Base-by-base conservation (phyloP, 805 yeast genomes). In the Cyberlindnera suaveolens region DNA sequence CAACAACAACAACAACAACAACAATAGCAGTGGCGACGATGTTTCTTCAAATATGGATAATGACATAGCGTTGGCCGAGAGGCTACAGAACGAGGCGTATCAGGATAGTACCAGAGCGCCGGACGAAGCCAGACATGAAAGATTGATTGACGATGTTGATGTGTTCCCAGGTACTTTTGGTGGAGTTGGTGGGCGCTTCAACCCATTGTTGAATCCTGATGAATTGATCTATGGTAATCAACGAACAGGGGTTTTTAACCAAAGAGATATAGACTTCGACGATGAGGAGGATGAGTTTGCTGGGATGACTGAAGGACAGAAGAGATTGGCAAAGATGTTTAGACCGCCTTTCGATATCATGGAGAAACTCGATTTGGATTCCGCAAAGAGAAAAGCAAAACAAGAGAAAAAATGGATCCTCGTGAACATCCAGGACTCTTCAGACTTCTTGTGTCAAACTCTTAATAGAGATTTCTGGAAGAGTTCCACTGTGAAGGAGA, bases 401-500 rank as follows among this genome's bases (percentile, higher is more conserved):
- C 64, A 62, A 29, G 72, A 69, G 45, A 68, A 77, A 41, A 86
- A 82, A 63, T 90, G 97, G 96, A 73, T 93, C 7, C 65, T 93
- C 53, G 74, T 93, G 19, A 93, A 93, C 60, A 78, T 93, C 39
- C 99, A 93, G 62, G 95, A 91, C 56, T 68, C 79, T 20, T 69
- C 85, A 1, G 93, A 87, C 57, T 93, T 93, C 58, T 78, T 78
- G 51, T 90, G 97, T 57, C 98, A 91, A 60, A 81, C 85, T 29
- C 66, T 93, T 42, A 93, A 93, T 62, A 75, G 99, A 47, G 99
- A 93, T 63, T 79, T 93, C 48, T 93, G 98, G 98, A 78, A 93
- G 15, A 74, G 83, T 38, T 50, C 63, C 13, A 71, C 72, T 3
- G 72, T 93, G 17, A 89, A 86, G 59, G 74, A 72, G 15, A 52